Evolutionary conservation across 176 grass and related monocot genomes (phyloP).

Genomic region (Olyra latifolia): DNA sequence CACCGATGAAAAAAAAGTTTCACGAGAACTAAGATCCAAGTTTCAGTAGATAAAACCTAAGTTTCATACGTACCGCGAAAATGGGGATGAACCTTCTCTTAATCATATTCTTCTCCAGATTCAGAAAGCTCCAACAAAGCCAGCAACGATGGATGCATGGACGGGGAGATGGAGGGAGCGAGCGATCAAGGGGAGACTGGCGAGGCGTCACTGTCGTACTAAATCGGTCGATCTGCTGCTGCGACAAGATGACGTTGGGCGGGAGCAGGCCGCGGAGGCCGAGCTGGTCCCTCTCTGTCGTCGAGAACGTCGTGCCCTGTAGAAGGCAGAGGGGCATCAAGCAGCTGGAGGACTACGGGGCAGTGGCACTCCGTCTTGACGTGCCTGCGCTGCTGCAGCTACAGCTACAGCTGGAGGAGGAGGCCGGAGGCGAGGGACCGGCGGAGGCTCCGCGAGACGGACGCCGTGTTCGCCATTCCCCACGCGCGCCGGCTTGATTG

Average conservation of each 20-base stretch:
- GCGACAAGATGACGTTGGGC: constrained; percentile 73
- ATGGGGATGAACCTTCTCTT: too few species aligned
- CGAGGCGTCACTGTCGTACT: constrained; percentile 41
- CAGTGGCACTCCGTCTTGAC: constrained; percentile 73
- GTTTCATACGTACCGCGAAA: too few species aligned
- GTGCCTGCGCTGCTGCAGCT: constrained; percentile 36
- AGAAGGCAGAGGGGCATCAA: neutral
- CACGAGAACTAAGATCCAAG: too few species aligned
- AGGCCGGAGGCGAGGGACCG: constrained; percentile 48
- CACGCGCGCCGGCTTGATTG: neutral
- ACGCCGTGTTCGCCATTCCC: constrained; percentile 46
- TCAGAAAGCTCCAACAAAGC: too few species aligned
- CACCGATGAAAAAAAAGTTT: too few species aligned
- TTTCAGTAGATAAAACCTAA: too few species aligned
- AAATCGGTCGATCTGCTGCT: constrained; percentile 95
- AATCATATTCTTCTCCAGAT: too few species aligned
- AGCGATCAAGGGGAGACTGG: neutral
- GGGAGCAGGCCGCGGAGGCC: constrained; percentile 94
- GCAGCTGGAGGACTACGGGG: constrained; percentile 63
- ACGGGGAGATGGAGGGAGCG: neutral
- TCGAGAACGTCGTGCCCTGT: constrained; percentile 88
- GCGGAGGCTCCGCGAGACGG: constrained; percentile 56
- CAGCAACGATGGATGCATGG: neutral
- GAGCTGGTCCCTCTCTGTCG: constrained; percentile 92
- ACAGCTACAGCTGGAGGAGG: constrained; percentile 28